phyloP scores from a whole-genome alignment of 495 filamentous ascomycete genomes.

The Penicillium cataractarum region DNA sequence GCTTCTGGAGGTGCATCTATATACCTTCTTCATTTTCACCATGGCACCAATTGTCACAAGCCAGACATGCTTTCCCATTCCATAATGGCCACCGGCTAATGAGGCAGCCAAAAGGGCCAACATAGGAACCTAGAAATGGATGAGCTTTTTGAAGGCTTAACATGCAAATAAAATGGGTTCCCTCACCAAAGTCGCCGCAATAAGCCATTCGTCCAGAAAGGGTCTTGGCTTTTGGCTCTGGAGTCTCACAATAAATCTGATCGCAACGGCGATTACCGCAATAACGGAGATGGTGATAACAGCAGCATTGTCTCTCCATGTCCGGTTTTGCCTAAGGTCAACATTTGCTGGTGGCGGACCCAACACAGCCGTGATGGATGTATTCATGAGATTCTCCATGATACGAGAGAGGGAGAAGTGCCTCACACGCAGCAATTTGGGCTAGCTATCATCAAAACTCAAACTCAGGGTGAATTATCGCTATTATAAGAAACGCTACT shows the following conservation, averaged over 20 bases:
- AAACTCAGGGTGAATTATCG: background rate
- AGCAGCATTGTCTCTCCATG: constrained; percentile 11
- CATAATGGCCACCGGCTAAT: constrained; percentile 14
- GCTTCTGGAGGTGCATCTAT: background rate
- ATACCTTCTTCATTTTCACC: constrained; percentile 19
- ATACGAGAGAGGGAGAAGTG: background rate
- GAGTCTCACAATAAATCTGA: constrained; percentile 17
- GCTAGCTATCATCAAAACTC: background rate
- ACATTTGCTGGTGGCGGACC: constrained; percentile 17
- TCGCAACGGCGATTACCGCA: constrained; percentile 1
- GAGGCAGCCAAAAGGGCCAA: background rate
- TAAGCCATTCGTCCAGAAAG: constrained; percentile 21
- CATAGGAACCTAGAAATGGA: constrained; percentile 4
- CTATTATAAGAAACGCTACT: background rate
- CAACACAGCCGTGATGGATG: constrained; percentile 7
- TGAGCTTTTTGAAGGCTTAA: background rate
- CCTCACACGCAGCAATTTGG: background rate
- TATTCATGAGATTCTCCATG: constrained; percentile 4
- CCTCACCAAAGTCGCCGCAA: constrained; percentile 7
- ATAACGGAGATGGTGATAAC: constrained; percentile 15
- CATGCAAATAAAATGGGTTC: background rate
- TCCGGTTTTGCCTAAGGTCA: constrained; percentile 16
- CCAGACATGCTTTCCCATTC: constrained; percentile 29
- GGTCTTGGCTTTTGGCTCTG: constrained; percentile 10
- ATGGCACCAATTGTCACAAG: constrained; percentile 4